Evolutionary conservation across 148 eudicot genomes (phyloP).

Genomic region (Arctostaphylos glauca): DNA sequence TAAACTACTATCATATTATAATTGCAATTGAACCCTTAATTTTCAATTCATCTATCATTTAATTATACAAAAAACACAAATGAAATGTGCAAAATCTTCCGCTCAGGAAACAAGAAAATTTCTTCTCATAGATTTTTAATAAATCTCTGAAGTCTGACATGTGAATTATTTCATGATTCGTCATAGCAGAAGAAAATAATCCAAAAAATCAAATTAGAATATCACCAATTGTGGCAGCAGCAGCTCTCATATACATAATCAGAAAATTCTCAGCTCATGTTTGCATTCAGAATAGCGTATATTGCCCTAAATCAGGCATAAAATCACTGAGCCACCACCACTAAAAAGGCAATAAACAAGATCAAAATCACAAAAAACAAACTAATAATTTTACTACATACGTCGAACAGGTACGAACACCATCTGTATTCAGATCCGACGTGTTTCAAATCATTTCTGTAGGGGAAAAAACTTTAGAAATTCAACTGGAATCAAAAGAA

Average conservation of each 20-base stretch:
- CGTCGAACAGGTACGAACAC: no score
- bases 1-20: no score
- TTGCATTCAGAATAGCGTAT: conserved; percentile 24
- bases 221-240: background rate
- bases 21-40: no score
- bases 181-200: conserved; percentile 9
- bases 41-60: no score
- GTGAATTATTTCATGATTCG: conserved; percentile 26
- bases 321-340: conserved; percentile 15
- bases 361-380: background rate
- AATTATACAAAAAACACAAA: no score
- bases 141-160: conserved; percentile 33
- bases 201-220: background rate
- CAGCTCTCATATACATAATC: conserved; percentile 16
- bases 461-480: no score
- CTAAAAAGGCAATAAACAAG: background rate
- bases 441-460: no score
- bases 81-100: background rate
- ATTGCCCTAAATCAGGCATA: conserved; percentile 16
- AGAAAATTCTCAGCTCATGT: background rate
- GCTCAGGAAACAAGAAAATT: conserved; percentile 25
- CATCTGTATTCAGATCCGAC: no score
- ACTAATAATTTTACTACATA: no score
- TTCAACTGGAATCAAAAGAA: background rate
- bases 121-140: conserved; percentile 16